Conservation (phyloP, 2,329 filamentous ascomycete genomes). For the Talaromyces sp. region DNA sequence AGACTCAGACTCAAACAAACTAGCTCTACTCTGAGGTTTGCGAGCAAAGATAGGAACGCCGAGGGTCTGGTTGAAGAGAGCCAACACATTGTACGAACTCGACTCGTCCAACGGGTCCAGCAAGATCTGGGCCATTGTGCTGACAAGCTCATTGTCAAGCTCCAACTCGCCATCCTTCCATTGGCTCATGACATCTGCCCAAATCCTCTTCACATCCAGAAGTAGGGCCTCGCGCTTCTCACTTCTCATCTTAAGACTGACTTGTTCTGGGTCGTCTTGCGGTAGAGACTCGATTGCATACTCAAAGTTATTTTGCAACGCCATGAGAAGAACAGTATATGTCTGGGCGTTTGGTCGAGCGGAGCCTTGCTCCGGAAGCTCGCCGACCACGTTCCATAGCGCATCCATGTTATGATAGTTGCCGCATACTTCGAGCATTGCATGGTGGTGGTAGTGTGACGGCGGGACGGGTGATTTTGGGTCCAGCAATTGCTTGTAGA, state of each 20-base stretch:
- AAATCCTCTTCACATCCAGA: constrained; percentile 66
- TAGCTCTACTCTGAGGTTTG: constrained; percentile 17
- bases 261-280: constrained; percentile 18
- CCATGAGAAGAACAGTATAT: constrained; percentile 79
- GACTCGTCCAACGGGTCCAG: constrained; percentile 55
- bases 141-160: constrained; percentile 75
- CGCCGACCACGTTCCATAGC: constrained; percentile 71
- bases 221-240: constrained; percentile 43
- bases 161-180: constrained; percentile 68
- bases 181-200: constrained; percentile 71
- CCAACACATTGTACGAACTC: constrained; percentile 68
- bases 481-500: constrained; percentile 71
- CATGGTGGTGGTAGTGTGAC: constrained; percentile 80
- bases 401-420: constrained; percentile 71
- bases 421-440: constrained; percentile 77
- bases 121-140: constrained; percentile 76
- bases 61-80: constrained; percentile 78
- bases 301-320: constrained; percentile 54
- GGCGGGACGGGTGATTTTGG: constrained; percentile 62
- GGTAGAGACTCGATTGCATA: constrained; percentile 24
- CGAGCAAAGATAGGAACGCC: constrained; percentile 52
- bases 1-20: not conserved
- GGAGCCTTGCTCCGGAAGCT: constrained; percentile 60
- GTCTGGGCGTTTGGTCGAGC: constrained; percentile 66
- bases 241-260: constrained; percentile 19